A percentile compares a stretch with the other conserved stretches of the same genome.
Conservation (phyloP, 1,139 yeast genomes). For the Yamadazyma buinensis region DNA sequence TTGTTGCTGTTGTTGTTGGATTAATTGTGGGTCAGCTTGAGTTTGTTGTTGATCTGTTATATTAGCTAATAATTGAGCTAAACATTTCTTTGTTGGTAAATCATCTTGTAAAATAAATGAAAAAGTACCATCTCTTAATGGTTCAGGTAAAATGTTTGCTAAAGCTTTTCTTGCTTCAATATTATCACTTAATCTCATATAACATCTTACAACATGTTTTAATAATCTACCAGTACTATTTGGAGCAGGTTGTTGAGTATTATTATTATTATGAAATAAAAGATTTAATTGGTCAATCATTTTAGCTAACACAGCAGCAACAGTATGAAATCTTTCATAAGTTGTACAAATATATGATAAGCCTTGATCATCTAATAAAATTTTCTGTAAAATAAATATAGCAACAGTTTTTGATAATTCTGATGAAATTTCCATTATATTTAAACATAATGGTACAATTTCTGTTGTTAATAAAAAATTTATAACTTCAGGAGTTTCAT, state of each 20-base stretch:
- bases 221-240: conserved; percentile 71
- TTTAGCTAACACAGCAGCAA: conserved; percentile 77
- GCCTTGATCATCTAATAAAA: conserved; percentile 87
- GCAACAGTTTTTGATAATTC: conserved; percentile 96
- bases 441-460: conserved; percentile 88
- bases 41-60: conserved; percentile 38
- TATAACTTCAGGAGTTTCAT: conserved; percentile 93
- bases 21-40: conserved; percentile 3
- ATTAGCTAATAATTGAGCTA: conserved; percentile 77
- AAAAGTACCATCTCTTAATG: conserved; percentile 88
- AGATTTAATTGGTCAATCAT: conserved; percentile 79
- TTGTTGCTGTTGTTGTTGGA: conserved; percentile 1
- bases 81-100: conserved; percentile 79
- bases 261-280: conserved; percentile 11
- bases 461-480: conserved; percentile 88
- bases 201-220: conserved; percentile 93
- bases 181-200: conserved; percentile 85
- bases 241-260: conserved; percentile 21
- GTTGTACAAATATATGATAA: conserved; percentile 91
- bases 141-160: conserved; percentile 80
- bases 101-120: conserved; percentile 78
- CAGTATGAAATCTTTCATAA: conserved; percentile 91
- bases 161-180: conserved; percentile 87
- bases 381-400: conserved; percentile 89
- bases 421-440: conserved; percentile 93